Conservation (phyloP, 2,329 filamentous ascomycete species). For the Aspergillus tamarii region DNA sequence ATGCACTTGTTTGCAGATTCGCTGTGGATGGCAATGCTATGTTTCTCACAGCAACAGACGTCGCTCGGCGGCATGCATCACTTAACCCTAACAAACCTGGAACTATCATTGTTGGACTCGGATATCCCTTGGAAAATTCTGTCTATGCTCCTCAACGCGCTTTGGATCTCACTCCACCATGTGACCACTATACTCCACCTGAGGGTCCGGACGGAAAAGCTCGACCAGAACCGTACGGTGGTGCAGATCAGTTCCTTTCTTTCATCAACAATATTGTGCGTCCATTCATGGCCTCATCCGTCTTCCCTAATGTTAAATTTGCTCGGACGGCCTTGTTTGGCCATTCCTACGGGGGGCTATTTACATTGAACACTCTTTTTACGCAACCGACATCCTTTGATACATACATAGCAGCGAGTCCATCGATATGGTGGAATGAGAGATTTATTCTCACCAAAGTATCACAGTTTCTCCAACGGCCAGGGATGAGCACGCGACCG, state of each 20-base stretch:
- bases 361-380: constrained; percentile 51
- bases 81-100: constrained; percentile 18
- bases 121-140: constrained; percentile 24
- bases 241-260: constrained; percentile 50
- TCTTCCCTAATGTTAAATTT: constrained; percentile 36
- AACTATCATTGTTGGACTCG: constrained; percentile 30
- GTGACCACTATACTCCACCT: constrained; percentile 25
- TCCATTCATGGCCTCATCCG: constrained; percentile 31
- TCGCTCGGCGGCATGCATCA: constrained; percentile 22
- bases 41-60: constrained; percentile 30
- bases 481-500: constrained; percentile 14
- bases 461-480: constrained; percentile 26
- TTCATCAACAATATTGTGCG: constrained; percentile 47
- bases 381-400: constrained; percentile 48
- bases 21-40: constrained; percentile 35
- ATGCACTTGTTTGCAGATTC: constrained; percentile 20
- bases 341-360: constrained; percentile 56
- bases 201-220: constrained; percentile 28
- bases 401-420: constrained; percentile 51
- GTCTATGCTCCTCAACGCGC: constrained; percentile 27
- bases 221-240: constrained; percentile 36
- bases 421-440: constrained; percentile 54
- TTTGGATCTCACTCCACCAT: constrained; percentile 27
- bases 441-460: constrained; percentile 43
- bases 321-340: constrained; percentile 51